Evolutionary conservation across 1,139 yeast genomes (phyloP), one percentile per base, ranked within the genome.

Genomic region (Protomyces inundatus): DNA sequence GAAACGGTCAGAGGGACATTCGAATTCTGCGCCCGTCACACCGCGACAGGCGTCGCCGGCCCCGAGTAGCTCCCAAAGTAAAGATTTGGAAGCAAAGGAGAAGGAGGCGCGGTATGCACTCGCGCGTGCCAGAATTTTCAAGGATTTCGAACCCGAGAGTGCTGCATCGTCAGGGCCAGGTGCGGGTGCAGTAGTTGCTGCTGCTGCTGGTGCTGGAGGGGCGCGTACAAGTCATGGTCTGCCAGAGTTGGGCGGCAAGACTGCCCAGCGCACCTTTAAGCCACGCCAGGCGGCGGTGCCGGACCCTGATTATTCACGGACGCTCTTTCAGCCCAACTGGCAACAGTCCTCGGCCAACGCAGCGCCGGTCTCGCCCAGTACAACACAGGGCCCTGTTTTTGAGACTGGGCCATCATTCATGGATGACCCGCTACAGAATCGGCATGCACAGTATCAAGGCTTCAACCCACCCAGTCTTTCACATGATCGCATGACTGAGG

Each of bases 61-160:
- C 9, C 52, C 35, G 4, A 35, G 40, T 9, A 40, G 32, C 6
- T 50, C 54, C 10, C 50, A 54, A 37, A 51, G 35, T 16, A 50
- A 51, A 46, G 64, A 60, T 7, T 42, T 54, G 32, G 59, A 54
- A 30, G 54, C 50, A 34, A n/a, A 37, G 33, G 64, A 54, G 30
- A 60, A 60, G 48, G 64, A 60, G 52, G 52, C 54, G 40, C 34
- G 59, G 39, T 60, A 60, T 23, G 33, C 32, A 34, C 60, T 54
- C 53, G 65, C 65, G 9, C 54, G 58, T 30, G 65, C 65, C 6
- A 51, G 55, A 39, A 60, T 60, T 7, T 60, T 60, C 54, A 50
- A 60, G 33, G 64, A 55, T 7, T 55, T 60, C 32, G 64, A 60
- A 35, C 48, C 48, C n/a, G 48, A 42, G 54, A 54, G 32, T 12